Evolutionary conservation across 1,284 basidiomycete species (phyloP).

Genomic region (Moesziomyces globuligerus): DNA sequence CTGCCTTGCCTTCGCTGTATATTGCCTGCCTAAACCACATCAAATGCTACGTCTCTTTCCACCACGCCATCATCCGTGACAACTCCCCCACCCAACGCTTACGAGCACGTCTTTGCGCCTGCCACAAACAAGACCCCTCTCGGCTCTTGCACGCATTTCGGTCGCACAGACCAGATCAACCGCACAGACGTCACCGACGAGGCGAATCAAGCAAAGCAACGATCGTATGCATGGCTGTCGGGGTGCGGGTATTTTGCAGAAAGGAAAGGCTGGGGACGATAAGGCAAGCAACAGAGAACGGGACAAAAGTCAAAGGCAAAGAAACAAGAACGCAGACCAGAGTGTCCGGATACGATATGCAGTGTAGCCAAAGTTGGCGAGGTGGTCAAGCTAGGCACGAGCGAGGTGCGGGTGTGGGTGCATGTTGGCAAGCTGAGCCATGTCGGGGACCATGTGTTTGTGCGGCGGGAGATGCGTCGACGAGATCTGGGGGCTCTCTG

Average conservation of each 20-base stretch:
- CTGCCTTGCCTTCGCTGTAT: background rate
- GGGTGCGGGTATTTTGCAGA: constrained; percentile 2
- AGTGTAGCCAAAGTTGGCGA: too few species aligned
- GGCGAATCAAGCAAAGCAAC: background rate
- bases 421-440: background rate
- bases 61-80: background rate
- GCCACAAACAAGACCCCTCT: too few species aligned
- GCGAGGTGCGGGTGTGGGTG: background rate
- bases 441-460: constrained; percentile 10
- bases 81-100: background rate
- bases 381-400: background rate
- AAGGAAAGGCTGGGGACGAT: too few species aligned
- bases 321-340: too few species aligned
- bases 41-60: background rate
- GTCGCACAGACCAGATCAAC: too few species aligned
- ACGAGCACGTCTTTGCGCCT: too few species aligned
- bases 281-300: too few species aligned
- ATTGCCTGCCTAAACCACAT: background rate
- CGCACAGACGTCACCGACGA: background rate
- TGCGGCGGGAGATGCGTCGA: constrained; percentile 6
- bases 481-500: constrained; percentile 28
- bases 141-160: too few species aligned
- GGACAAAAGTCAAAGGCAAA: too few species aligned
- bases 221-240: background rate
- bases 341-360: too few species aligned